These are phyloP conservation scores for Eucalyptus viminalis DNA, from an alignment of 345 rosid genomes.

Conservation along the genomic window DNA sequence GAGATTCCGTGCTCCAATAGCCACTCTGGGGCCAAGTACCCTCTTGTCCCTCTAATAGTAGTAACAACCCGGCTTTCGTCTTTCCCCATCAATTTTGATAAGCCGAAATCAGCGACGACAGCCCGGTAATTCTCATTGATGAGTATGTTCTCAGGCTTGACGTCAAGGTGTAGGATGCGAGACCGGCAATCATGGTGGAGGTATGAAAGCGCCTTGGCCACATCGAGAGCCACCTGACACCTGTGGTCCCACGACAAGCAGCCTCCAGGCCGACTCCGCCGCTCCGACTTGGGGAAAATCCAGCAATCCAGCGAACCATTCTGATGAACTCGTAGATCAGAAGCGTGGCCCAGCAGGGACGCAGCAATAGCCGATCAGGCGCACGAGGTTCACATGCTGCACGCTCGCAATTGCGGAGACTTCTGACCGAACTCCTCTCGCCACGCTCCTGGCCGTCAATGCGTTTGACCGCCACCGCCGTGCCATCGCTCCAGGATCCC, in stretches of 20 bases:
- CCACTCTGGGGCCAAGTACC: constrained; percentile 75
- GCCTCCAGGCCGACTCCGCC: constrained; percentile 20
- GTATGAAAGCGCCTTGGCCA: constrained; percentile 57
- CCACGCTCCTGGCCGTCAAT: constrained; percentile 54
- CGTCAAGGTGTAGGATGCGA: constrained; percentile 51
- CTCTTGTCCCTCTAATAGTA: constrained; percentile 55
- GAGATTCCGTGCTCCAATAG: constrained; percentile 48
- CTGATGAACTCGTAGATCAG: constrained; percentile 50
- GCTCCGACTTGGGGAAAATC: constrained; percentile 30
- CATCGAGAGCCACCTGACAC: constrained; percentile 47
- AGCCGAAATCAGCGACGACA: constrained; percentile 50
- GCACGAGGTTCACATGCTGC: constrained; percentile 56
- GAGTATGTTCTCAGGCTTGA: constrained; percentile 65
- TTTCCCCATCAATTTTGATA: constrained; percentile 46
- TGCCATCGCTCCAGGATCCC: constrained; percentile 46
- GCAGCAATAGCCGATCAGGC: constrained; percentile 46
- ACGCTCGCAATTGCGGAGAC: constrained; percentile 64
- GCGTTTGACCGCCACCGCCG: constrained; percentile 51
- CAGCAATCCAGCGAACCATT: constrained; percentile 59
- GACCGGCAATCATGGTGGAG: constrained; percentile 73
- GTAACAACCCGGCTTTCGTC: constrained; percentile 53
- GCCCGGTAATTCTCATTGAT: constrained; percentile 43
- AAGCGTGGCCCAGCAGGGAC: constrained; percentile 24
- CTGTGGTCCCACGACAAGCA: constrained; percentile 64
- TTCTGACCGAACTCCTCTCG: constrained; percentile 52